Evolutionary conservation across 2,329 filamentous ascomycete species (phyloP).

Genomic region (Neofusicoccum sp.): DNA sequence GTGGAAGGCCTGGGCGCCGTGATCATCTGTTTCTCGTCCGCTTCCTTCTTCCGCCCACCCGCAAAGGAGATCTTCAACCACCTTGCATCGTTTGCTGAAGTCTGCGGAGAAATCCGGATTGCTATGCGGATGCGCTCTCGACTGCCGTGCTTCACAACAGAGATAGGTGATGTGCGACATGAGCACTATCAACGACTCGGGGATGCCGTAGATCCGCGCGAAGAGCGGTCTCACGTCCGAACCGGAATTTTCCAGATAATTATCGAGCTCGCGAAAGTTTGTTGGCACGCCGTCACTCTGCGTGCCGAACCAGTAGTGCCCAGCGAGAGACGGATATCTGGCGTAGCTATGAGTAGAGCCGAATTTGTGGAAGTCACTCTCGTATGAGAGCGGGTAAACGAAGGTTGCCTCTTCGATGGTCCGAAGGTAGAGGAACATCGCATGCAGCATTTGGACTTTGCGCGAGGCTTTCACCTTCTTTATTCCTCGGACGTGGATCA

Average conservation of each 20-base stretch:
- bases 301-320: neutral
- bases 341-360: neutral
- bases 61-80: constrained; percentile 1
- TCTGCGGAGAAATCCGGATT: neutral
- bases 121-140: neutral
- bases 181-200: neutral
- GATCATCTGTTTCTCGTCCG: neutral
- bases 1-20: constrained; percentile 4
- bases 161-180: constrained; percentile 7
- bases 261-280: neutral
- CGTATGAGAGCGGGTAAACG: neutral
- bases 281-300: neutral
- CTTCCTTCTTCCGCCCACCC: neutral
- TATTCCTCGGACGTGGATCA: neutral
- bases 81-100: neutral
- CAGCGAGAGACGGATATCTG: neutral
- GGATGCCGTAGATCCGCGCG: constrained; percentile 3
- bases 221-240: neutral
- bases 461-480: neutral
- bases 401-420: constrained; percentile 6
- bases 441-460: constrained; percentile 11
- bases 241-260: neutral
- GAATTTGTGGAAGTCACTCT: neutral
- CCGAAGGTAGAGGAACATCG: neutral
- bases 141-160: neutral